phyloP scores from a whole-genome alignment of 176 grass and related monocot species.

The Chrysopogon serrulatus region DNA sequence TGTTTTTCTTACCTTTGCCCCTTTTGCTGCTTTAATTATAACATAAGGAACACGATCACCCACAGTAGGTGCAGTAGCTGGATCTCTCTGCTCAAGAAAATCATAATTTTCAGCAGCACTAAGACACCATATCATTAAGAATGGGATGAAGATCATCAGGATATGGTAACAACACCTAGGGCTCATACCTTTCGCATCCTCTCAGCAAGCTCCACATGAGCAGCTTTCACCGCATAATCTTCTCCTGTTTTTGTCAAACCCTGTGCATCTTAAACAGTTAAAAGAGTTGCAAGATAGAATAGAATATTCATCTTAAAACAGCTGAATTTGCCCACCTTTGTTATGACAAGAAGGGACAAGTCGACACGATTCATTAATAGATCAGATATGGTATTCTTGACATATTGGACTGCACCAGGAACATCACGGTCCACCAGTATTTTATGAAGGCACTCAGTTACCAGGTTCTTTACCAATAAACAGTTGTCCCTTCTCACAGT shows the following conservation, averaged over 20 bases:
- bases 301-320: not conserved
- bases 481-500: slow-evolving; percentile 99
- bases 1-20: slow-evolving; percentile 69
- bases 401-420: slow-evolving; percentile 92
- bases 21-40: slow-evolving; percentile 97
- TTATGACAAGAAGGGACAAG: slow-evolving; percentile 98
- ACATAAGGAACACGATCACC: slow-evolving; percentile 98
- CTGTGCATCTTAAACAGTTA: slow-evolving; percentile 35
- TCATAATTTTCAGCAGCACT: slow-evolving; percentile 15
- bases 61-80: slow-evolving; percentile 95
- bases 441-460: slow-evolving; percentile 96
- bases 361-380: slow-evolving; percentile 95
- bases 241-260: slow-evolving; percentile 99
- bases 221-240: slow-evolving; percentile 95
- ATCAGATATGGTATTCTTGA: slow-evolving; percentile 99
- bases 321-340: slow-evolving; percentile 62
- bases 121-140: not conserved
- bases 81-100: slow-evolving; percentile 76
- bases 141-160: not conserved
- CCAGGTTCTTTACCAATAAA: slow-evolving; percentile 96
- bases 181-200: slow-evolving; percentile 83
- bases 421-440: slow-evolving; percentile 87
- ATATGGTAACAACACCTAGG: slow-evolving; percentile 5
- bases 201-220: slow-evolving; percentile 99
- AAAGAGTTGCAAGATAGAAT: not conserved